Evolutionary conservation across 345 rosid species (phyloP), one percentile per base, ranked within the genome.

Genomic region (Clarkia xantiana): DNA sequence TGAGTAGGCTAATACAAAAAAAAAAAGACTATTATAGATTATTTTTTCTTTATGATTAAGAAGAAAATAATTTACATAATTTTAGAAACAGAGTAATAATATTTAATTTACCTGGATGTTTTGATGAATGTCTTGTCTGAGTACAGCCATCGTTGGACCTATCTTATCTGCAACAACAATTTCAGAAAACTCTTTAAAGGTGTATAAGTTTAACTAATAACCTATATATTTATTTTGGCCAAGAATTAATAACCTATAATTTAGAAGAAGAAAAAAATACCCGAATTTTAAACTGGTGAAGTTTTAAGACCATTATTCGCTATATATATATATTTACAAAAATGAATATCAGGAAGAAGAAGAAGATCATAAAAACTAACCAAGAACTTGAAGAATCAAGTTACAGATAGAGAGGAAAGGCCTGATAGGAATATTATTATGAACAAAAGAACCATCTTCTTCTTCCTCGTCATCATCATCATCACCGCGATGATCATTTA

Each of bases 71-170:
- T 17, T 6, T 12, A 3, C 19, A 3, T 3, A 41, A 6, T n/a
- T 13, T 22, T 40, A 51, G 6, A 17, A 44, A 2, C 47, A 17
- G 43, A 17, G n/a, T 49, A 2, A n/a, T 39, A 40, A 14, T 10
- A 16, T 12, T n/a, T n/a, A n/a, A 12, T 15, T 63, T 62, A 80
- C 98, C 89, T 86, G 80, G 45, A 91, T 58, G 62, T 86, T 91
- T 60, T 81, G 86, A 66, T 73, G 56, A 38, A 86, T 67, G 67
- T 91, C 98, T 65, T 81, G 91, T 73, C 98, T 70, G 36, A 91
- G 76, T 60, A 91, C 96, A 40, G 77, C 81, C 98, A 91, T 83
- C 51, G 89, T 86, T 49, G 98, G 98, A 47, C 96, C 98, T 59
- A 91, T 78, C 82, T 81, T 83, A 81, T 91, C 98, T 91, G 76